Evolutionary conservation across 352 stramenopile genomes (phyloP).

Genomic region (Phytophthora fragariae): DNA sequence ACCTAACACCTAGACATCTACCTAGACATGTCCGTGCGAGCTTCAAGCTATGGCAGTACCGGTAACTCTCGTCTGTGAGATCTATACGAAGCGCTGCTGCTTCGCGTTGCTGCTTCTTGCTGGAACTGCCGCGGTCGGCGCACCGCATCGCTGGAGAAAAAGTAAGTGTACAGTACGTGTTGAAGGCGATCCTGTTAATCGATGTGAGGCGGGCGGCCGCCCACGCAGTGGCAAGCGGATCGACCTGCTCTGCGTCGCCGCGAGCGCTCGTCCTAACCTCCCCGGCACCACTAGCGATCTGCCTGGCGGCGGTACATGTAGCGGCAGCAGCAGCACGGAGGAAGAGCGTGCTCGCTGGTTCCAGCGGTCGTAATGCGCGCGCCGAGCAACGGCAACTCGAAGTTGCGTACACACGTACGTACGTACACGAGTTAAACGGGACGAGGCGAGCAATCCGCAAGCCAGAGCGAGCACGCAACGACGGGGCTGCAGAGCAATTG

Average conservation of each 20-base stretch:
- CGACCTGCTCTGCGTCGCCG: not conserved
- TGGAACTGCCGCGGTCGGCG: not conserved
- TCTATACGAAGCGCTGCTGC: not conserved
- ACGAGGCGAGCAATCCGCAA: not conserved
- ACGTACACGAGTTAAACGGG: not conserved
- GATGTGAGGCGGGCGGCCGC: not conserved
- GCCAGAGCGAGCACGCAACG: too few relatives aligned
- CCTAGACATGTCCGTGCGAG: too few relatives aligned
- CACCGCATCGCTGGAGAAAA: not conserved
- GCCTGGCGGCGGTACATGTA: not conserved
- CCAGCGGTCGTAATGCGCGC: slow-evolving; percentile 11
- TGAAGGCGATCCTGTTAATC: not conserved
- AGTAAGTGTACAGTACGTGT: too few relatives aligned
- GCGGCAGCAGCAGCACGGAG: not conserved
- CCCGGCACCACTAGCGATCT: slow-evolving; percentile 4
- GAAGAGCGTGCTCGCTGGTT: not conserved
- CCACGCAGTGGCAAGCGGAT: not conserved
- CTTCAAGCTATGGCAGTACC: too few relatives aligned
- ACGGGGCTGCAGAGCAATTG: not conserved
- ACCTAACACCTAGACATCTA: not conserved
- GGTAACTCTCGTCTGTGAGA: not conserved
- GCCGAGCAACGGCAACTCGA: too few relatives aligned
- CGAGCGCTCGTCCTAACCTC: not conserved
- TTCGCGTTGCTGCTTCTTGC: not conserved
- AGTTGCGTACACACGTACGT: too few relatives aligned